Conservation (phyloP, 139 green algal species). For the Ostreobium quekettii region DNA sequence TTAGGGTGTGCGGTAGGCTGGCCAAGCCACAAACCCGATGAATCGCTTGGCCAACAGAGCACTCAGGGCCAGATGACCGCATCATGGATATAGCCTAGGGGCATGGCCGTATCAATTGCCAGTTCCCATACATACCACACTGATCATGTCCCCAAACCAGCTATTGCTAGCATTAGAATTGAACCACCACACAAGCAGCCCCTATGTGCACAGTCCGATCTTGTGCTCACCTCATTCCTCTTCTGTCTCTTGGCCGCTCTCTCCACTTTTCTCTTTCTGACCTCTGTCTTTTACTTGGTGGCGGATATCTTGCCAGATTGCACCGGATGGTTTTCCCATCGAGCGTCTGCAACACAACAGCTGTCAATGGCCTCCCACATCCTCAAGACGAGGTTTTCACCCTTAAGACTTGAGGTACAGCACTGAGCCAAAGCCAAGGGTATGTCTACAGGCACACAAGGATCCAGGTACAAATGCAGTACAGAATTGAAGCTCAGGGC, state of each 20-base stretch:
- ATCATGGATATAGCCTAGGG: no score
- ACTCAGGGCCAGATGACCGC: no score
- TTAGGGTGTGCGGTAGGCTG: no score
- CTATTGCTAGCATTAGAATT: no score
- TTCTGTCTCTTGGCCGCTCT: background rate
- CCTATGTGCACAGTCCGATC: no score
- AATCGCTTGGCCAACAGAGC: no score
- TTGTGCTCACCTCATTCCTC: background rate
- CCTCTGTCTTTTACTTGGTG: background rate
- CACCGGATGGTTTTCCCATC: background rate
- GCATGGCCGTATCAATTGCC: no score
- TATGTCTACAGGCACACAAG: background rate
- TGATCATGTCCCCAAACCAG: no score
- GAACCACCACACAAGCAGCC: no score
- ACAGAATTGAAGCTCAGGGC: background rate
- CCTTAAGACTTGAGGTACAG: background rate
- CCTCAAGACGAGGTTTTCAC: background rate
- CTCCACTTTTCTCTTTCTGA: background rate
- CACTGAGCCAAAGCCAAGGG: background rate
- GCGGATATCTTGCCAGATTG: conserved; percentile 2
- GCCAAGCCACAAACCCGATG: no score
- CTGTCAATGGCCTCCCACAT: no score
- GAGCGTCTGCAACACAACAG: background rate
- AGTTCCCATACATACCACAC: no score
- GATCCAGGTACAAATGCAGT: background rate